Conservation (phyloP, 2,329 filamentous ascomycete genomes). For the Apiospora saccharicola region DNA sequence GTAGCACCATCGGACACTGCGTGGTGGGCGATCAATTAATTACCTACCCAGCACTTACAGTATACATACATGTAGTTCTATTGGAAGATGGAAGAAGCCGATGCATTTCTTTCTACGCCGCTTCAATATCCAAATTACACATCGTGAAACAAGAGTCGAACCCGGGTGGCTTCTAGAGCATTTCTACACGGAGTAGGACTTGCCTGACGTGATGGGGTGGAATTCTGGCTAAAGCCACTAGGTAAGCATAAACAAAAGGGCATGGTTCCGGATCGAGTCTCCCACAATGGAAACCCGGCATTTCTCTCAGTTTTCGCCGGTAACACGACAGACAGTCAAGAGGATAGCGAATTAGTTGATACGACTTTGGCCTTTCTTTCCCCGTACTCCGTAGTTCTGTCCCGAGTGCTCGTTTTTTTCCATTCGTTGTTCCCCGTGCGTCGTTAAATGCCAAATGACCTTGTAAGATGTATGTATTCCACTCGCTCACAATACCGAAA, state of each 20-base stretch:
- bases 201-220: not conserved
- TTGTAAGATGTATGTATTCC: too few species aligned
- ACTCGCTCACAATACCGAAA: not conserved
- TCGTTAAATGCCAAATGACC: not conserved
- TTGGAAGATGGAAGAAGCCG: not conserved
- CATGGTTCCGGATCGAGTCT: not conserved
- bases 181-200: not conserved
- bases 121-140: not conserved
- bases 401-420: too few species aligned
- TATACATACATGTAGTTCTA: too few species aligned
- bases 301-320: not conserved
- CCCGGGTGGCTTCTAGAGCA: not conserved
- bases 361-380: not conserved
- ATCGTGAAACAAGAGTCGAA: not conserved
- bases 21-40: not conserved
- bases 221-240: constrained; percentile 1
- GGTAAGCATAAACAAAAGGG: not conserved
- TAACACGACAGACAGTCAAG: not conserved
- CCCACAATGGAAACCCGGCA: not conserved
- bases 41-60: constrained; percentile 9
- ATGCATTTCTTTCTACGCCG: not conserved
- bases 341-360: not conserved
- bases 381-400: not conserved
- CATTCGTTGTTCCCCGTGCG: not conserved
- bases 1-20: not conserved